A percentile compares a stretch with the other conserved stretches of the same genome.
phyloP scores from a whole-genome alignment of 768 basidiomycete species.

The Favolaschia claudopus region DNA sequence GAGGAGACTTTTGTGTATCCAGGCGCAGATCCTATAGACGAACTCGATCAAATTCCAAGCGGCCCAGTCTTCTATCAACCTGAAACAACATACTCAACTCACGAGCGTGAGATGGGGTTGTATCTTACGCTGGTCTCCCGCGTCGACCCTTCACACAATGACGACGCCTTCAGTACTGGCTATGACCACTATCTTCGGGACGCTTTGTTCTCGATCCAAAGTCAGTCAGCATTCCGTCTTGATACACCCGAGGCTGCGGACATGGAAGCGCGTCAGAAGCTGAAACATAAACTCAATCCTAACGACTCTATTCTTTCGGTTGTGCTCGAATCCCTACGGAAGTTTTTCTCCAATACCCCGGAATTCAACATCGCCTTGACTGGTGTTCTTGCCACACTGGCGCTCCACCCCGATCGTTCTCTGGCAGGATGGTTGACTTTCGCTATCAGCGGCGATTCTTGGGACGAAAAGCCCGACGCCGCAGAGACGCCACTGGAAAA shows the following conservation, averaged over 20 bases:
- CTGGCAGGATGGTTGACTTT: constrained; percentile 91
- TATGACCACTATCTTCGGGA: constrained; percentile 86
- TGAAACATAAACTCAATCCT: constrained; percentile 80
- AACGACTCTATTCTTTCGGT: constrained; percentile 78
- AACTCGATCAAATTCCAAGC: constrained; percentile 25
- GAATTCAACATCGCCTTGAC: constrained; percentile 91
- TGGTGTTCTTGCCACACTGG: constrained; percentile 79
- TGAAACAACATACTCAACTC: constrained; percentile 77
- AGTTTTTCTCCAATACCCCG: constrained; percentile 86
- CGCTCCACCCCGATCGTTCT: constrained; percentile 85
- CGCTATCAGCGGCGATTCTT: constrained; percentile 52
- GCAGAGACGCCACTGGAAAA: constrained; percentile 26
- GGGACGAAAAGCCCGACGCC: constrained; percentile 18
- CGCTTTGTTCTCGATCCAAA: constrained; percentile 72
- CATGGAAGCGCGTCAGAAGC: constrained; percentile 47
- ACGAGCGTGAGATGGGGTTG: constrained; percentile 84
- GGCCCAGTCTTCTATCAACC: constrained; percentile 63
- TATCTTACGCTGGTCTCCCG: constrained; percentile 83
- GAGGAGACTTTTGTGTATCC: constrained; percentile 58
- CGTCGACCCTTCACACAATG: constrained; percentile 72
- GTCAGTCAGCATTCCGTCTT: constrained; percentile 64
- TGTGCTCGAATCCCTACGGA: constrained; percentile 73
- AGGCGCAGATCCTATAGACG: constrained; percentile 37
- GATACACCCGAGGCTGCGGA: constrained; percentile 49
- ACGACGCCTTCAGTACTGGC: constrained; percentile 82